Conservation (phyloP, 257 asterid species). For the Plantago ovata region DNA sequence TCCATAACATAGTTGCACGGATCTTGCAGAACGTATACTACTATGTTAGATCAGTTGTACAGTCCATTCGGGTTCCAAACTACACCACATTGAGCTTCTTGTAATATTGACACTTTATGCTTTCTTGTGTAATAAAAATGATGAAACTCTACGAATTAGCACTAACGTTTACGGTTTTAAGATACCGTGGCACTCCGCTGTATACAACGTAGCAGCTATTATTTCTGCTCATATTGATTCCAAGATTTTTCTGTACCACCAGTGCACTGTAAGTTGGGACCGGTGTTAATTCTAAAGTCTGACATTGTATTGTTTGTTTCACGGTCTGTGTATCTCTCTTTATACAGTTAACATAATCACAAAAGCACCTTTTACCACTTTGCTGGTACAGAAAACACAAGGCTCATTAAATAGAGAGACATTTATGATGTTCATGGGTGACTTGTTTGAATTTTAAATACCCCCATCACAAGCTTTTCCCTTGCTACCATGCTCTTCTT, state of each 20-base stretch:
- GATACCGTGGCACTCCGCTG: too few species aligned
- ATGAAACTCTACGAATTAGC: background rate
- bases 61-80: background rate
- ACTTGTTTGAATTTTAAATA: conserved; percentile 41
- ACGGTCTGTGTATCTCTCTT: too few species aligned
- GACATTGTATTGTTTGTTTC: too few species aligned
- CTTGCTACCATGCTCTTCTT: conserved; percentile 14
- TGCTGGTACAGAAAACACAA: conserved; percentile 3
- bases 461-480: conserved; percentile 10
- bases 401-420: conserved; percentile 26
- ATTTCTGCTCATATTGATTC: too few species aligned
- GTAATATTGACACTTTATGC: background rate
- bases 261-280: too few species aligned
- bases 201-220: too few species aligned
- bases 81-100: background rate
- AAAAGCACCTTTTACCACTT: too few species aligned
- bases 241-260: too few species aligned
- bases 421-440: conserved; percentile 37
- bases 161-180: too few species aligned
- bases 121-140: background rate
- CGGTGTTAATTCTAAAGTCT: too few species aligned
- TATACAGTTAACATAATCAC: too few species aligned
- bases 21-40: background rate
- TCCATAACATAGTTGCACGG: background rate
- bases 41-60: background rate